These are phyloP conservation scores for Neofusicoccum sp. DNA, from an alignment of 2,329 filamentous ascomycete species.

Conservation along the genomic window DNA sequence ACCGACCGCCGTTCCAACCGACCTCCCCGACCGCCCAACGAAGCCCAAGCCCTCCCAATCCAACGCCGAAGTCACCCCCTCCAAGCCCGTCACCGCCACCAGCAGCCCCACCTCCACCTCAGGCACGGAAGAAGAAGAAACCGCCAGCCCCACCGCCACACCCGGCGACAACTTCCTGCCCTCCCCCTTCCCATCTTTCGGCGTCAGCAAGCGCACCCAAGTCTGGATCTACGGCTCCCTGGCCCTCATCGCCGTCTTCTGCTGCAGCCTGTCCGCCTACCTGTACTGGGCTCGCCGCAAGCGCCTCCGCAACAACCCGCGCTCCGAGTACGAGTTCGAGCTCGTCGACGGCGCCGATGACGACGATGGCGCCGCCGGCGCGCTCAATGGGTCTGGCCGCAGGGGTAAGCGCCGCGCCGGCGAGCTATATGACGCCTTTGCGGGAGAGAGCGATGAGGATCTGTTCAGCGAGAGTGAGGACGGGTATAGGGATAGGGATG, in stretches of 20 bases:
- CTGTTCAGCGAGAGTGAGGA: constrained; percentile 48
- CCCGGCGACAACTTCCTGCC: constrained; percentile 62
- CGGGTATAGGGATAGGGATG: constrained; percentile 19
- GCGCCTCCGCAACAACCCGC: constrained; percentile 68
- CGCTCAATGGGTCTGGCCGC: constrained; percentile 36
- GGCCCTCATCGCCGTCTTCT: constrained; percentile 82
- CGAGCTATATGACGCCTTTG: constrained; percentile 96
- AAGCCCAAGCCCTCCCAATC: constrained; percentile 55
- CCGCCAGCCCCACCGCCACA: constrained; percentile 27
- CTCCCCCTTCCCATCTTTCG: constrained; percentile 86
- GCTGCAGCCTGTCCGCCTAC: constrained; percentile 75
- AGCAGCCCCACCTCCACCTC: constrained; percentile 18
- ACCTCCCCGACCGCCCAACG: constrained; percentile 54
- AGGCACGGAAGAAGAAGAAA: constrained; percentile 16
- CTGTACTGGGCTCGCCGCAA: constrained; percentile 76
- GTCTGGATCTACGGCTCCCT: constrained; percentile 91
- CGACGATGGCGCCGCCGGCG: constrained; percentile 46
- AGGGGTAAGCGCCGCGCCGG: constrained; percentile 65
- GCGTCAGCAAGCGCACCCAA: constrained; percentile 80
- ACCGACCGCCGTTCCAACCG: constrained; percentile 38
- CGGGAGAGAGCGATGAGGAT: constrained; percentile 82
- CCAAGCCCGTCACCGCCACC: constrained; percentile 25
- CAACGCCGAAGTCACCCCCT: constrained; percentile 19
- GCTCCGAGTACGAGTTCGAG: constrained; percentile 91
- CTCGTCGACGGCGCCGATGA: constrained; percentile 79